Conservation (phyloP, 108 stramenopile species). For the Discostella stelligeroides region DNA sequence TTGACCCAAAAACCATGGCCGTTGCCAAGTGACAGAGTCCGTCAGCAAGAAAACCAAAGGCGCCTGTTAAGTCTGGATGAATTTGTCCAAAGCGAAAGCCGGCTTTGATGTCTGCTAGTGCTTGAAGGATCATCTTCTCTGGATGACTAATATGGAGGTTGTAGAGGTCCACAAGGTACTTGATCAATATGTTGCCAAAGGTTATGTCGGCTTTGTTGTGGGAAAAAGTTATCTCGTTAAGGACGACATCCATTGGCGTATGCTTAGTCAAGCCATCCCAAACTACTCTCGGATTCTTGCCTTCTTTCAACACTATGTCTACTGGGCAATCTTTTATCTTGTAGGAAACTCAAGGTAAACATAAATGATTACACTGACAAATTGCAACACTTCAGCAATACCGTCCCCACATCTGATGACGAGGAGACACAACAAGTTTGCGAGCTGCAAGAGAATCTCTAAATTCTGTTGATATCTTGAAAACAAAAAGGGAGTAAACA, state of each 20-base stretch:
- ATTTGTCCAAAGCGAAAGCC: constrained; percentile 7
- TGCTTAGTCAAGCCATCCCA: not conserved
- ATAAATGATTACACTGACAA: too few relatives aligned
- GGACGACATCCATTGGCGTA: not conserved
- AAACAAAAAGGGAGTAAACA: too few relatives aligned
- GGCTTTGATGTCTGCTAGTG: constrained; percentile 8
- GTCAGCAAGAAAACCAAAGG: not conserved
- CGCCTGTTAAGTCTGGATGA: not conserved
- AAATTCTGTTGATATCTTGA: too few relatives aligned
- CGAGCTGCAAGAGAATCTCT: too few relatives aligned
- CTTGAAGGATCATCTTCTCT: not conserved
- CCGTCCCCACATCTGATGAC: too few relatives aligned
- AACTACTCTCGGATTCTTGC: not conserved
- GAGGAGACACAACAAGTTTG: too few relatives aligned
- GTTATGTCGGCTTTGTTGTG: not conserved
- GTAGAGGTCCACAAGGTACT: not conserved
- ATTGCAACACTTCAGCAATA: too few relatives aligned
- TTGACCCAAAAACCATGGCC: constrained; percentile 10
- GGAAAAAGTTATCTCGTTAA: not conserved
- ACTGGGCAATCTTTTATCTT: too few relatives aligned
- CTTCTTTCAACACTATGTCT: not conserved
- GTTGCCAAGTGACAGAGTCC: not conserved
- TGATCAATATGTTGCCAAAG: not conserved
- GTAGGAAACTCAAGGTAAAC: too few relatives aligned
- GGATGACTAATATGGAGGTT: not conserved